Conservation (phyloP, 2,329 filamentous ascomycete species). For the Fonsecaea pedrosoi region DNA sequence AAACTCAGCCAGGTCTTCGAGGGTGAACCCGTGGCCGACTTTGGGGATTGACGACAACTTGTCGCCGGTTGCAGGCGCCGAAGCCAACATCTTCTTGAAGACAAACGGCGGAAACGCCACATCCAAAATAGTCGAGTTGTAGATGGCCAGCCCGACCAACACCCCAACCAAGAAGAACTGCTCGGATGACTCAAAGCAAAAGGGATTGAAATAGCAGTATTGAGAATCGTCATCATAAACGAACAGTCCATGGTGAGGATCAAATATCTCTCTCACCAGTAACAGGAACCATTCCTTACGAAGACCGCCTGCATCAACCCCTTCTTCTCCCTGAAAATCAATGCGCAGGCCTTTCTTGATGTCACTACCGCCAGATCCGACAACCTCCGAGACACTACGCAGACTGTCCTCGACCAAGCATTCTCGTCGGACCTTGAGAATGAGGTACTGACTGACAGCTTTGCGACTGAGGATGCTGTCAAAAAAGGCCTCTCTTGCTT, state of each 20-base stretch:
- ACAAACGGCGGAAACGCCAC: constrained; percentile 86
- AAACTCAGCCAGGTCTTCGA: constrained; percentile 84
- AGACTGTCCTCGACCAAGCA: constrained; percentile 68
- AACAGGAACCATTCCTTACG: constrained; percentile 95
- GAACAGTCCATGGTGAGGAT: constrained; percentile 90
- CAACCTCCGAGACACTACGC: constrained; percentile 80
- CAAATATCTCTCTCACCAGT: constrained; percentile 86
- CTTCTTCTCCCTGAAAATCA: constrained; percentile 85
- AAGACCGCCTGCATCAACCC: constrained; percentile 85
- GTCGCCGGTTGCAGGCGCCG: constrained; percentile 68
- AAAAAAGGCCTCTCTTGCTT: constrained; percentile 88
- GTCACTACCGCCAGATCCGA: constrained; percentile 80
- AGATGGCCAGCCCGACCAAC: constrained; percentile 85
- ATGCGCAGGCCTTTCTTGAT: constrained; percentile 90
- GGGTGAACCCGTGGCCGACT: constrained; percentile 70
- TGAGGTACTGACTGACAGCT: constrained; percentile 76
- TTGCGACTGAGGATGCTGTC: constrained; percentile 81
- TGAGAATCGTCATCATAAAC: constrained; percentile 88
- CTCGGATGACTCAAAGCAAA: constrained; percentile 87
- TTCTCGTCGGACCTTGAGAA: constrained; percentile 78
- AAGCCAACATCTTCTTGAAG: constrained; percentile 83
- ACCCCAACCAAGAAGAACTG: constrained; percentile 91
- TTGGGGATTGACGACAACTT: constrained; percentile 64
- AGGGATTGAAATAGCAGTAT: constrained; percentile 92
- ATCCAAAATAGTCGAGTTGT: constrained; percentile 92